Percentiles rank a stretch among this genome's conserved stretches.
These are phyloP conservation scores for Syncephalastrum racemosum DNA, from an alignment of 371 early-diverging fungal genomes.

Conservation along the genomic window DNA sequence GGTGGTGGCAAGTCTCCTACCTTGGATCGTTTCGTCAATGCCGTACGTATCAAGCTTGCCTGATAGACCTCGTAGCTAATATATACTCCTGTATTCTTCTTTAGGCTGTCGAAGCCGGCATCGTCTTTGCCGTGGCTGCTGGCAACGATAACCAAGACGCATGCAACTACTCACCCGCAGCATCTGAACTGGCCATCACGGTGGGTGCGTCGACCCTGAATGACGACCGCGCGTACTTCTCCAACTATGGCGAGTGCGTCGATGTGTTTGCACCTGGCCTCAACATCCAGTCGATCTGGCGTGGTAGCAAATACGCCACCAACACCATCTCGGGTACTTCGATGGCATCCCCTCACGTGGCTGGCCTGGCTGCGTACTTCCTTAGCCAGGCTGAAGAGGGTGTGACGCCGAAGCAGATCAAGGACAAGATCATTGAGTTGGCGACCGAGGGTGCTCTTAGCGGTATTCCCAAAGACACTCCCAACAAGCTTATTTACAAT, in stretches of 20 bases:
- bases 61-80: background rate
- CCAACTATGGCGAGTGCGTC: constrained; percentile 88
- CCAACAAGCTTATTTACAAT: constrained; percentile 85
- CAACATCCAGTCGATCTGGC: constrained; percentile 88
- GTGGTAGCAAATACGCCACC: constrained; percentile 67
- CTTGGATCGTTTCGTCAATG: constrained; percentile 80
- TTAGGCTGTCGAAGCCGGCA: constrained; percentile 72
- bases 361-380: constrained; percentile 90
- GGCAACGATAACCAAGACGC: constrained; percentile 95
- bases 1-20: constrained; percentile 84
- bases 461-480: constrained; percentile 66
- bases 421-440: constrained; percentile 67
- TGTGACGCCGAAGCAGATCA: constrained; percentile 79
- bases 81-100: background rate
- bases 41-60: constrained; percentile 23
- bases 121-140: constrained; percentile 95
- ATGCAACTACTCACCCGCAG: constrained; percentile 93
- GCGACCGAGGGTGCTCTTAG: constrained; percentile 67
- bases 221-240: constrained; percentile 88
- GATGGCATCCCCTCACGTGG: constrained; percentile 98
- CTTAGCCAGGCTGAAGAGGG: constrained; percentile 57
- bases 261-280: constrained; percentile 94
- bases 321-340: constrained; percentile 96
- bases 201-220: constrained; percentile 90
- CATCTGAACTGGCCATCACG: constrained; percentile 85